A percentile compares a stretch with the other conserved stretches of the same genome.
These are phyloP conservation scores for Saccharum hybrid DNA, from an alignment of 202 grass and related monocot genomes.

Conservation along the genomic window DNA sequence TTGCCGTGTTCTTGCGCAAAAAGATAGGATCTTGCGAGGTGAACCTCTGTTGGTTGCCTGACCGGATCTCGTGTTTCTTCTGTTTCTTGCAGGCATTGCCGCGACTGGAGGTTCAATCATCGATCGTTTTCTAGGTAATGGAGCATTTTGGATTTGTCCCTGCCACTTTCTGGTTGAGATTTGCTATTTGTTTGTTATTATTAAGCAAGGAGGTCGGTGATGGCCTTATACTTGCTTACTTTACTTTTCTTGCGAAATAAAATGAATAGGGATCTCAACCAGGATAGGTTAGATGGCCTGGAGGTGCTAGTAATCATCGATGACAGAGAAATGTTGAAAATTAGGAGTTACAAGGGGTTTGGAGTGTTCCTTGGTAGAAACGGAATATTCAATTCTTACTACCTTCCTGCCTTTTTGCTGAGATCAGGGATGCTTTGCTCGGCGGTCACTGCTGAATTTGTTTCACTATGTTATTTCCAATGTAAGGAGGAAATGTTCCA, in stretches of 20 bases:
- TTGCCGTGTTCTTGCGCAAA: conserved; percentile 3
- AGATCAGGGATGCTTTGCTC: neutral
- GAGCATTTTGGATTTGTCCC: neutral
- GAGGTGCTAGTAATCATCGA: neutral
- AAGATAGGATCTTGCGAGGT: conserved; percentile 35
- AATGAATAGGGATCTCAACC: neutral
- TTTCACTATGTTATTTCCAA: neutral
- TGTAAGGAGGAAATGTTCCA: neutral
- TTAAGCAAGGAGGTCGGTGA: neutral
- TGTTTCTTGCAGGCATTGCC: conserved; percentile 24
- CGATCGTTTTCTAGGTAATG: conserved; percentile 38
- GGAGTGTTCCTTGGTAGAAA: neutral
- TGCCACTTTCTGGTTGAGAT: conserved; percentile 10
- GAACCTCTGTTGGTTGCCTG: neutral
- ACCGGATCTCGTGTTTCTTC: conserved; percentile 23
- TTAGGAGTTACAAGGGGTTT: conserved; percentile 12
- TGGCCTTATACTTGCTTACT: too few relatives aligned
- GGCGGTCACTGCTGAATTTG: conserved; percentile 1
- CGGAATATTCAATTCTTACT: neutral
- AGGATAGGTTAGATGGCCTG: neutral
- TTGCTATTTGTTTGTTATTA: neutral
- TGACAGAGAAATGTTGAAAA: neutral
- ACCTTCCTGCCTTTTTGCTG: neutral
- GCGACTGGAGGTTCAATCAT: neutral
- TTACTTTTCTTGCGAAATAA: neutral